Percentiles rank a stretch among this genome's conserved stretches.
These are phyloP conservation scores for Fonsecaea multimorphosa DNA, from an alignment of 2,329 filamentous ascomycete genomes.

Conservation along the genomic window DNA sequence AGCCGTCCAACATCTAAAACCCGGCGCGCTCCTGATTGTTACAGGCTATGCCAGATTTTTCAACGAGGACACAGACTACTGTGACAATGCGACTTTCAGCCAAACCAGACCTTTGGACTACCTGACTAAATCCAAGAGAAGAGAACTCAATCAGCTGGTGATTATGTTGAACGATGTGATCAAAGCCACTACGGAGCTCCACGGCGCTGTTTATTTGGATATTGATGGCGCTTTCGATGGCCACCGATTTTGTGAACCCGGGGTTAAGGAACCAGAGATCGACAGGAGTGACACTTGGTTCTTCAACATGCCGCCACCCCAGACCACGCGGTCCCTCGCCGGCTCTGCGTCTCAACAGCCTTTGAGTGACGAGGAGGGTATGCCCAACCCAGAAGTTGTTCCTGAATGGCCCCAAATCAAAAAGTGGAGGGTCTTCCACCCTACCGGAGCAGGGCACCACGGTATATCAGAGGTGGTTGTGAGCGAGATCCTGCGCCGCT, in stretches of 20 bases:
- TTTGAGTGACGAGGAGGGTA: slow-evolving; percentile 6
- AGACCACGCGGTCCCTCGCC: neutral
- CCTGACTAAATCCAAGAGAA: slow-evolving; percentile 39
- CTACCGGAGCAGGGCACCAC: slow-evolving; percentile 39
- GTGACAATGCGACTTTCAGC: slow-evolving; percentile 40
- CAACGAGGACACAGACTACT: slow-evolving; percentile 36
- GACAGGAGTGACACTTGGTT: slow-evolving; percentile 42
- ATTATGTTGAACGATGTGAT: slow-evolving; percentile 41
- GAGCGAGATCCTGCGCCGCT: slow-evolving; percentile 14
- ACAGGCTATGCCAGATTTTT: slow-evolving; percentile 41
- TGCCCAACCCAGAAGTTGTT: slow-evolving; percentile 12
- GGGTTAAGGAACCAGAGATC: slow-evolving; percentile 35
- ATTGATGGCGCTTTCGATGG: slow-evolving; percentile 39
- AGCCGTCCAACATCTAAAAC: slow-evolving; percentile 18
- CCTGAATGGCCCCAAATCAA: slow-evolving; percentile 26
- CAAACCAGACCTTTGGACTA: slow-evolving; percentile 34
- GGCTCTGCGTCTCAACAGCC: neutral
- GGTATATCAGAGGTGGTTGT: slow-evolving; percentile 39
- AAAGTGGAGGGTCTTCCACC: slow-evolving; percentile 39
- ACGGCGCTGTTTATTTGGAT: slow-evolving; percentile 40
- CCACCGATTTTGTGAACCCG: slow-evolving; percentile 42
- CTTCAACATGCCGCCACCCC: slow-evolving; percentile 35
- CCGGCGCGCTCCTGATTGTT: slow-evolving; percentile 33
- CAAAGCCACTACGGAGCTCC: slow-evolving; percentile 35
- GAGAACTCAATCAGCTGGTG: slow-evolving; percentile 38